phyloP scores from a whole-genome alignment of 768 basidiomycete genomes.

The Brasilioporus rufonigricans region DNA sequence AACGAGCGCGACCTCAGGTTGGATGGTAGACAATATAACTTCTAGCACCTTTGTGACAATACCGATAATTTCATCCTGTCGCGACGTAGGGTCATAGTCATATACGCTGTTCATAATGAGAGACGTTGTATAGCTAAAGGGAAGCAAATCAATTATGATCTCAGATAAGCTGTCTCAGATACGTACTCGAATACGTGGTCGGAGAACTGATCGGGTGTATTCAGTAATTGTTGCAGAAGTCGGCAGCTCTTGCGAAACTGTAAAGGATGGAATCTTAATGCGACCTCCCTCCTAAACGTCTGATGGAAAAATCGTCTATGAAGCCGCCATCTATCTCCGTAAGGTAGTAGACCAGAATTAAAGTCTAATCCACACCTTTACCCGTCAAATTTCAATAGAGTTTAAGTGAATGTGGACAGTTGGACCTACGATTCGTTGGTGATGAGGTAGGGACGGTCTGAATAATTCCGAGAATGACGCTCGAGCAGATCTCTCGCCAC shows the following conservation, averaged over 20 bases:
- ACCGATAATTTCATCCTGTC: not conserved
- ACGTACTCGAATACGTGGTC: not conserved
- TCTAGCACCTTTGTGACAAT: not conserved
- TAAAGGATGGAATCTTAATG: not conserved
- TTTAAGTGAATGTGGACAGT: no score
- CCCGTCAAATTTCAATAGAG: no score
- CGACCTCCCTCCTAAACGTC: not conserved
- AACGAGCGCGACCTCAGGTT: no score
- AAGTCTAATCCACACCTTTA: not conserved
- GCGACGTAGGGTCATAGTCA: not conserved
- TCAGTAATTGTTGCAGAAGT: not conserved
- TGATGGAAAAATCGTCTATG: not conserved
- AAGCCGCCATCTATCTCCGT: not conserved
- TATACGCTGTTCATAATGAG: not conserved
- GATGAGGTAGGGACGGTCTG: not conserved
- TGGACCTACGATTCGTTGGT: not conserved
- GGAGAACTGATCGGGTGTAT: not conserved
- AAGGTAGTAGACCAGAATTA: not conserved
- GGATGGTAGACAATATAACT: not conserved
- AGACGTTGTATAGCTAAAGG: not conserved
- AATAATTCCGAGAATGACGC: not conserved
- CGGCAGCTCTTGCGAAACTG: not conserved
- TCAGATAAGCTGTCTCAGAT: no score
- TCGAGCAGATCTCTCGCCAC: not conserved
- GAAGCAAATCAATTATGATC: no score